Percentiles rank a stretch among this genome's conserved stretches.
phyloP scores from a whole-genome alignment of 1,284 basidiomycete species.

The Xerocomus amazonicus region DNA sequence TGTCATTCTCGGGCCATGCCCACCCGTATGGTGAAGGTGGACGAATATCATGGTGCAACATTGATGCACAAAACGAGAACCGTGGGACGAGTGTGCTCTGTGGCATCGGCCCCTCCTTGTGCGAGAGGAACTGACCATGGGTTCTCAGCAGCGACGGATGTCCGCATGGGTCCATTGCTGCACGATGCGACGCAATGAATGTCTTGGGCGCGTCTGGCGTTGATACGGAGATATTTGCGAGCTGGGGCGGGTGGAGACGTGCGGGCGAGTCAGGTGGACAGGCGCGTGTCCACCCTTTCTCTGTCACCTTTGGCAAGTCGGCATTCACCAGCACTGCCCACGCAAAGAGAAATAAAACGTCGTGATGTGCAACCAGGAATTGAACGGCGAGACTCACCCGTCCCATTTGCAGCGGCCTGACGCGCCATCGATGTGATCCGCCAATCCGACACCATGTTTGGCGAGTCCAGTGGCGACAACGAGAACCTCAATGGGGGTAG shows the following conservation, averaged over 20 bases:
- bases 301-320: conserved; percentile 18
- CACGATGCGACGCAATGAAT: conserved; percentile 51
- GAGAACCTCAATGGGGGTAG: conserved; percentile 32
- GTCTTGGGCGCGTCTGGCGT: conserved; percentile 34
- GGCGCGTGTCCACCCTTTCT: conserved; percentile 23
- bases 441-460: conserved; percentile 28
- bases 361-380: no score
- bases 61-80: conserved; percentile 55
- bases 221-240: not conserved
- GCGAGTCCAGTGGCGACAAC: conserved; percentile 33
- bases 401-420: conserved; percentile 27
- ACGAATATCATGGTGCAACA: conserved; percentile 60
- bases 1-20: conserved; percentile 26
- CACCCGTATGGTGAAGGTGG: conserved; percentile 48
- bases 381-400: conserved; percentile 21
- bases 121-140: conserved; percentile 57
- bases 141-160: conserved; percentile 48
- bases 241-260: conserved; percentile 4
- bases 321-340: conserved; percentile 24
- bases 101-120: conserved; percentile 48
- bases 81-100: conserved; percentile 47
- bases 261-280: conserved; percentile 25
- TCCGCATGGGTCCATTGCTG: conserved; percentile 59
- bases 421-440: conserved; percentile 21
- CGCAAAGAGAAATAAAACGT: no score